Evolutionary conservation across 2,329 filamentous ascomycete species (phyloP), one percentile per base, ranked within the genome.

Genomic region (Coniosporium tulheliwenetii): DNA sequence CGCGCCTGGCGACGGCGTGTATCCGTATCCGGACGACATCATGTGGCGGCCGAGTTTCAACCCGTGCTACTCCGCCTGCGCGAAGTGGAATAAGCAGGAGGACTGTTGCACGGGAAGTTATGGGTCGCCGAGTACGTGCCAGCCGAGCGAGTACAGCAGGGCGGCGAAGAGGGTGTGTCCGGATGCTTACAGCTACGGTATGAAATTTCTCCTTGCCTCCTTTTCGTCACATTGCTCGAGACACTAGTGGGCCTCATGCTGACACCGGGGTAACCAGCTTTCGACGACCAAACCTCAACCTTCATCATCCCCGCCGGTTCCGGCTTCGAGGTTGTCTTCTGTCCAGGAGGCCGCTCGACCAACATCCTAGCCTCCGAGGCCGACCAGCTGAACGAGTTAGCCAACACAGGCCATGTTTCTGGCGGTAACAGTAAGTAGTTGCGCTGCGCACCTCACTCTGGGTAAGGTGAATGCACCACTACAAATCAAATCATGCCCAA

Each of bases 161-260:
- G 66, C 67, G 9, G 81, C 82, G 40, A 91, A 93, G 64, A 63
- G 61, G 3, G 70, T 89, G 10, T 93, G 85, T 54, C 84, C 85
- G 1, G 85, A 93, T 59, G 84, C 84, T 2, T 93, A 91, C 61
- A 85, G 79, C 52, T 93, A 74, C 56, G 68, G 78, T 81, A 39
- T 75, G 74, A 57, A 71, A 76, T 48, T 72, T 77, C 51, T 61
- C 65, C 45, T 62, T 64, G 5, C 2, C n/a, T 19, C 19, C 10
- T n/a, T 26, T 7, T 7, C 19, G 4, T 26, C 19, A 26, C 4
- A 26, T 26, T 7, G 3, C 4, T 26, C 19, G 19, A 26, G 19
- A 26, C 7, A 26, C 19, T 26, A 7, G 7, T 26, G 4, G 19
- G 19, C 3, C 19, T 26, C 19, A 26, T 26, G 19, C 19, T 26